Conservation (phyloP, 2,329 filamentous ascomycete genomes). For the Ophiostoma pallidulum region DNA sequence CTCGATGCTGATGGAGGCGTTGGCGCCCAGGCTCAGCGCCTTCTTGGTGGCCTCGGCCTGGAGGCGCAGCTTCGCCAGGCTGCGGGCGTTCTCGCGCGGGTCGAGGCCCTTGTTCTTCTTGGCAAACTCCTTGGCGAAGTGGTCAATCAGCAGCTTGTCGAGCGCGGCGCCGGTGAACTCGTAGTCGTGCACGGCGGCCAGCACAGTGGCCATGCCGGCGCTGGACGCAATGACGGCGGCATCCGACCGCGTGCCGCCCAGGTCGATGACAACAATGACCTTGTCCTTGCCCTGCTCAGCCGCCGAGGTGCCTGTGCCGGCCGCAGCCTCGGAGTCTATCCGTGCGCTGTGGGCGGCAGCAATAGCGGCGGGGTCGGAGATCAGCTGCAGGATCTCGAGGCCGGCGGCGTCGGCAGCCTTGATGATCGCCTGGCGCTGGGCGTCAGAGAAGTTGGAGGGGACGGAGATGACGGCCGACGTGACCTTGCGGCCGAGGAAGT, state of each 20-base stretch:
- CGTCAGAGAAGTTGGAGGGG: conserved; percentile 84
- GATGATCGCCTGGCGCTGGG: conserved; percentile 72
- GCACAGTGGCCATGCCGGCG: conserved; percentile 90
- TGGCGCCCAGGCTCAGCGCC: conserved; percentile 76
- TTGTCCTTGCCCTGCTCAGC: conserved; percentile 72
- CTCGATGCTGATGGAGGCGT: conserved; percentile 89
- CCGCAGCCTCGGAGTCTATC: conserved; percentile 69
- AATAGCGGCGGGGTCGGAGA: conserved; percentile 82
- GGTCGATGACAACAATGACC: conserved; percentile 80
- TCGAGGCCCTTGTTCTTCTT: conserved; percentile 86
- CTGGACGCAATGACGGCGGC: conserved; percentile 83
- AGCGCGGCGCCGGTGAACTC: conserved; percentile 79
- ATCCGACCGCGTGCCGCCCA: conserved; percentile 88
- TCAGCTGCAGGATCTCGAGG: conserved; percentile 84
- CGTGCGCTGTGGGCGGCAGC: conserved; percentile 86
- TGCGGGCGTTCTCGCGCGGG: conserved; percentile 69
- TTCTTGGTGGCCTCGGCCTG: conserved; percentile 91
- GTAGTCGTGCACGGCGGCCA: conserved; percentile 92
- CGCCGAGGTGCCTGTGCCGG: conserved; percentile 82
- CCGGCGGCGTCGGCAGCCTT: conserved; percentile 71
- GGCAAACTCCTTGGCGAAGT: conserved; percentile 97
- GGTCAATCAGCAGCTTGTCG: conserved; percentile 85
- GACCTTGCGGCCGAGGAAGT: conserved; percentile 76
- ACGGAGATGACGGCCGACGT: conserved; percentile 92
- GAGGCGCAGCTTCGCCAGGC: conserved; percentile 82